Evolutionary conservation across 2,329 filamentous ascomycete genomes (phyloP).

Genomic region (Alternaria novae-zelandiae): DNA sequence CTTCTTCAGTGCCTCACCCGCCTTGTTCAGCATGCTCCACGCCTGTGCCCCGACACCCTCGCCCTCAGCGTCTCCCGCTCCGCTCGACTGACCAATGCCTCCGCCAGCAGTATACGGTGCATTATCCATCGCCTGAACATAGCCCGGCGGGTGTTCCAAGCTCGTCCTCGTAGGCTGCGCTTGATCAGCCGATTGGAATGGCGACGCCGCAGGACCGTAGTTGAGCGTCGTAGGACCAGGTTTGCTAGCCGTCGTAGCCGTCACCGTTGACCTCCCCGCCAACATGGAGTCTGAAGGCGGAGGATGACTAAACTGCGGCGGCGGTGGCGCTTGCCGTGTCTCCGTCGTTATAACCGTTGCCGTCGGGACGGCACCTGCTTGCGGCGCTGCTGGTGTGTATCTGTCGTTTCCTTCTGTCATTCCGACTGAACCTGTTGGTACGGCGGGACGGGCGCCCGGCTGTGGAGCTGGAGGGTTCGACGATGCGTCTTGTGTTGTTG

Average conservation of each 20-base stretch:
- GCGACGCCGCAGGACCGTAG: constrained; percentile 43
- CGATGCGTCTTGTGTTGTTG: constrained; percentile 35
- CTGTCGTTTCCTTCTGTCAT: constrained; percentile 7
- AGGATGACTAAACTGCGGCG: constrained; percentile 51
- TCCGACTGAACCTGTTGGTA: constrained; percentile 23
- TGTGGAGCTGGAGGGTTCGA: constrained; percentile 43
- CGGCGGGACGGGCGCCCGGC: constrained; percentile 49
- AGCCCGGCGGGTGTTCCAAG: constrained; percentile 56
- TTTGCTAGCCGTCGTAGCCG: constrained; percentile 29
- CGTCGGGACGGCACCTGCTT: constrained; percentile 45
- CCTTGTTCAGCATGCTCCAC: constrained; percentile 46
- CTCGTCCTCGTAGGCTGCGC: constrained; percentile 17
- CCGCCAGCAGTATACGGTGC: constrained; percentile 50
- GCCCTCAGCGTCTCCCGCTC: constrained; percentile 16
- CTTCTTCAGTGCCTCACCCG: constrained; percentile 44
- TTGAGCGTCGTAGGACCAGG: constrained; percentile 49
- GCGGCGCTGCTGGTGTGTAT: constrained; percentile 40
- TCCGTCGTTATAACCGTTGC: constrained; percentile 40
- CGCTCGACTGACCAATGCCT: constrained; percentile 39
- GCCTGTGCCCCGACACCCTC: constrained; percentile 39
- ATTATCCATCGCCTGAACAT: constrained; percentile 54
- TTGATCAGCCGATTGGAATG: constrained; percentile 30
- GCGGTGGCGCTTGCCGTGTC: constrained; percentile 34
- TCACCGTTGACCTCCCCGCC: constrained; percentile 48
- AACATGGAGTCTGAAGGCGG: constrained; percentile 47